Evolutionary conservation across 2,329 filamentous ascomycete species (phyloP), one percentile per base, ranked within the genome.

Genomic region (Ceratocystis papillata): DNA sequence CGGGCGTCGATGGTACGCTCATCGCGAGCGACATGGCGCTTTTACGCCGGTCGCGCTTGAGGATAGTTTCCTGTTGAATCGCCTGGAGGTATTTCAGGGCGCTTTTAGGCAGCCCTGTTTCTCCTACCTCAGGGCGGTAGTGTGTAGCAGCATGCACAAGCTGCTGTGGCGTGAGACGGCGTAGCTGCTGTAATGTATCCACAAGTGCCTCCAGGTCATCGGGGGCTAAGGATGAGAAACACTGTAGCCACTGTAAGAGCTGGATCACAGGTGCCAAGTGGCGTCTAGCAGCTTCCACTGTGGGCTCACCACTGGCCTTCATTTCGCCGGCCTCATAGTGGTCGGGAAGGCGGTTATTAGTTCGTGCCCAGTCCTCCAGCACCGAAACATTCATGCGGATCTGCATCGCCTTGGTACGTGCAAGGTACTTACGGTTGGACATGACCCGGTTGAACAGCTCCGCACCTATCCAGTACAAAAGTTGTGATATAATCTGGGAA

Each of bases 401-500:
- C 75, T 99, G 94, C 94, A 99, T 99, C 2, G 94, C 94, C 76
- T 99, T 99, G 20, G 94, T 99, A 64, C 94, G 84, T 5, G 94
- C 93, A 8, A 99, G 81, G 72, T 96, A 99, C 74, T 93, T 92
- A 70, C 90, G 85, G 72, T 95, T 96, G 37, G 89, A 93, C 89
- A 99, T 96, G 75, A 99, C 89, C 67, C 93, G 88, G 75, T 99
- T 99, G 79, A 99, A 99, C 7, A 97, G 83, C 76, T 99, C 94
- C 0, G 93, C 90, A 5, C 92, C 89, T 17, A 99, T 82, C 94
- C 94, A 99, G 77, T 96, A 99, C 57, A 97, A 81, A 1, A 99
- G 81, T 73, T 99, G 94, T 2, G 92, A 89, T 30, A 96, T 79
- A 67, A 97, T 90, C 73, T 99, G 94, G 1, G 91, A 83, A 17